Conservation (phyloP, 495 filamentous ascomycete species). For the Aspergillus affinis region DNA sequence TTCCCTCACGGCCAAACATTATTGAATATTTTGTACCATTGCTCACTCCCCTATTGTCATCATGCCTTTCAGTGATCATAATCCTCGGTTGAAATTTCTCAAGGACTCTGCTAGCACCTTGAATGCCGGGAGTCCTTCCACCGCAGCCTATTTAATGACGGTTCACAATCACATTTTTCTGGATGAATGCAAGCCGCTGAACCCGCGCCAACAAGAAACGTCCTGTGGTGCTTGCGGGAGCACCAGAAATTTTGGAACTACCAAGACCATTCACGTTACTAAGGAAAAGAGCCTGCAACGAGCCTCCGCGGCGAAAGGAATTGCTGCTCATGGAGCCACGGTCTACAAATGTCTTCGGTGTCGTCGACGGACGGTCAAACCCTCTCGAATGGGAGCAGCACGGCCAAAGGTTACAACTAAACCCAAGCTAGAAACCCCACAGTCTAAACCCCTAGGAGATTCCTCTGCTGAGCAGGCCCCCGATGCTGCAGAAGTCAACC, state of each 20-base stretch:
- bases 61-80: conserved; percentile 37
- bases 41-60: neutral
- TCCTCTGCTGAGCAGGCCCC: conserved; percentile 5
- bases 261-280: conserved; percentile 32
- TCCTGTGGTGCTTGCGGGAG: conserved; percentile 55
- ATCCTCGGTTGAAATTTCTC: conserved; percentile 43
- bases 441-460: conserved; percentile 14
- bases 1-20: neutral
- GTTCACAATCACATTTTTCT: conserved; percentile 42
- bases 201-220: conserved; percentile 36
- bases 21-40: neutral
- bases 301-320: conserved; percentile 4
- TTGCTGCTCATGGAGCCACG: conserved; percentile 25
- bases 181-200: conserved; percentile 39
- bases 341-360: conserved; percentile 44
- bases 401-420: conserved; percentile 10
- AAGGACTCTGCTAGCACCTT: conserved; percentile 45
- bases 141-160: conserved; percentile 47
- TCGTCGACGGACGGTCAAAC: conserved; percentile 33
- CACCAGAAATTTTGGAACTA: conserved; percentile 42
- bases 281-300: conserved; percentile 26
- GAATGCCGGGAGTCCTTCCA: conserved; percentile 42
- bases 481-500: conserved; percentile 3
- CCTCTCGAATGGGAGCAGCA: conserved; percentile 13
- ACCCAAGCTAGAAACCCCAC: conserved; percentile 3